Base-by-base conservation (phyloP, 352 stramenopile species). In the Thraustochytrium sp. region DNA sequence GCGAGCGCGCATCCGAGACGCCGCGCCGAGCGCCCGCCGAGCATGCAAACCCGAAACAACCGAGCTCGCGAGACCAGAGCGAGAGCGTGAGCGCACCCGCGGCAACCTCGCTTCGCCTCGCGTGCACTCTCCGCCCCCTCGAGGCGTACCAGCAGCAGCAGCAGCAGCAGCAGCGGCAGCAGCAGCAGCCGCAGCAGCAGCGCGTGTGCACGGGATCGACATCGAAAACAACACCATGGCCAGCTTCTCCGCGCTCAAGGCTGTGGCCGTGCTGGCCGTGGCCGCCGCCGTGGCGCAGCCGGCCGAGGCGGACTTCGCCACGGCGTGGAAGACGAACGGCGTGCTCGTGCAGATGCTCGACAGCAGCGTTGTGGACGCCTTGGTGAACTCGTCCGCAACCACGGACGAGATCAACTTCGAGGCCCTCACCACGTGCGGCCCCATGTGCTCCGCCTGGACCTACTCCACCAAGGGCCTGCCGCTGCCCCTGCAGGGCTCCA, bases 361-460 rank as follows among this genome's bases (percentile, higher is more conserved):
- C 11, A n/a, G 9, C 8, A 31, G 31, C 9, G 40, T 46, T n/a
- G 31, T 72, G 2, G 59, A 55, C 26, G 21, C 21, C 4, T 44
- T 72, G 59, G 13, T 72, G 16, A 72, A 72, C 59, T 29, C 59
- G 9, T 72, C 59, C 0, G n/a, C n/a, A n/a, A n/a, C n/a, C n/a
- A n/a, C n/a, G n/a, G n/a, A n/a, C n/a, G 59, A 72, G 11, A 63
- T 63, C 5, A n/a, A 8, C 5, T 44, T 72, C 40, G 59, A 44
- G 59, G 9, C 59, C 36, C 4, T 49, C 26, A 72, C 59, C 59
- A 72, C 59, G 21, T 72, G 59, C 3, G 59, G 59, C 8, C 59
- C 59, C 59, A 72, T 72, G 59, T 72, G 59, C 59, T 21, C 59
- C 59, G 42, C 59, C 13, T 72, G 59, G 59, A 46, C 59, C 9